phyloP scores from a whole-genome alignment of 768 basidiomycete species.

The Mycena albidolilacea region DNA sequence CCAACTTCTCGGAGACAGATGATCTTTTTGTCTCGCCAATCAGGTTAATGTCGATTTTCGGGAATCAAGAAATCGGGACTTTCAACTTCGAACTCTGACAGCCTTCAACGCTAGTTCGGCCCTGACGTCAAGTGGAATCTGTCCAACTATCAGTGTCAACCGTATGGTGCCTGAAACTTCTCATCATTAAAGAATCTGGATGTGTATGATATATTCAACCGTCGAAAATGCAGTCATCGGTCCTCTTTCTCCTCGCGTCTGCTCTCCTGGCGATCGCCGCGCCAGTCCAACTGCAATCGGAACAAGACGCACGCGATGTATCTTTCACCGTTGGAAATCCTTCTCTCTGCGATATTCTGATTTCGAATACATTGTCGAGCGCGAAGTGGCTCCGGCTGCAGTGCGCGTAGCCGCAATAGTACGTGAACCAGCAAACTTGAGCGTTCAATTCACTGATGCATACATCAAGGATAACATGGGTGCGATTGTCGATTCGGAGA shows the following conservation, averaged over 20 bases:
- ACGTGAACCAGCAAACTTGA: no score
- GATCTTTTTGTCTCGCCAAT: no score
- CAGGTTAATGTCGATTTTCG: no score
- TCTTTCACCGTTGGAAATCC: background rate
- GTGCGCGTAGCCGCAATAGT: no score
- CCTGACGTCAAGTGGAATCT: no score
- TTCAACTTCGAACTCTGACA: no score
- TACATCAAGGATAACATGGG: no score
- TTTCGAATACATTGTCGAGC: background rate
- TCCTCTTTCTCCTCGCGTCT: background rate
- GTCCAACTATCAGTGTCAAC: background rate
- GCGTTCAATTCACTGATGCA: no score
- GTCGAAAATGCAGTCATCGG: background rate
- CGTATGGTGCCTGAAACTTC: background rate
- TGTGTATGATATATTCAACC: background rate
- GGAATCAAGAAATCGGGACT: no score
- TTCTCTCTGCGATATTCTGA: background rate
- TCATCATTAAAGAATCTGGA: background rate
- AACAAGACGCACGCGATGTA: background rate
- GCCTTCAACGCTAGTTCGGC: no score
- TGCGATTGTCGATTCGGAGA: background rate
- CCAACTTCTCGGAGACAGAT: no score
- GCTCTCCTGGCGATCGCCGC: background rate
- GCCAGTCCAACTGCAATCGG: background rate
- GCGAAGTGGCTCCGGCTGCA: background rate